A percentile compares a stretch with the other conserved stretches of the same genome.
These are phyloP conservation scores for Penicillium lagena DNA, from an alignment of 495 filamentous ascomycete genomes.

Conservation along the genomic window DNA sequence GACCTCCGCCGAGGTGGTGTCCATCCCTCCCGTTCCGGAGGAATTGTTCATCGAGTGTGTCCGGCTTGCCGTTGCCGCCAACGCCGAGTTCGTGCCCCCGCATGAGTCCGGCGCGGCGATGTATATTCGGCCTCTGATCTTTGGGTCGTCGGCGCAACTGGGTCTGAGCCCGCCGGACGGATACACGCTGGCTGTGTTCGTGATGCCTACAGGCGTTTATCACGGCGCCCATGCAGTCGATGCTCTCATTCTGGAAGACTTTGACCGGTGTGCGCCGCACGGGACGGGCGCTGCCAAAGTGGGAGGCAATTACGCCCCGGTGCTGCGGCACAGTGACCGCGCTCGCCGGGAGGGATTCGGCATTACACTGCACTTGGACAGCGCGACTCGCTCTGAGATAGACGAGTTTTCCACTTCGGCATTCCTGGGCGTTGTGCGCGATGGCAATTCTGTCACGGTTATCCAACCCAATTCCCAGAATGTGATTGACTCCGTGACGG, in stretches of 20 bases:
- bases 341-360: conserved; percentile 68
- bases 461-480: conserved; percentile 74
- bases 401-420: conserved; percentile 89
- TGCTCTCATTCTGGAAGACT: conserved; percentile 66
- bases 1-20: conserved; percentile 69
- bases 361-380: conserved; percentile 85
- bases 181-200: conserved; percentile 81
- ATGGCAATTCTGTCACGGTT: conserved; percentile 52
- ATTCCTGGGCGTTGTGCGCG: conserved; percentile 67
- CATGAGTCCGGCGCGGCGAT: conserved; percentile 77
- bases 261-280: conserved; percentile 49
- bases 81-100: conserved; percentile 84
- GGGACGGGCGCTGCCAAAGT: conserved; percentile 51
- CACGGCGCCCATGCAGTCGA: conserved; percentile 78
- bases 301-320: conserved; percentile 60
- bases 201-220: conserved; percentile 82
- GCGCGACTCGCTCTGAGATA: conserved; percentile 66
- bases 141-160: conserved; percentile 74
- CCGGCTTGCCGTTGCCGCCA: conserved; percentile 72
- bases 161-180: conserved; percentile 79
- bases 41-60: conserved; percentile 66
- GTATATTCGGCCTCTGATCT: conserved; percentile 85
- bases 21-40: conserved; percentile 68
- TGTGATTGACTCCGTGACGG: conserved; percentile 79
- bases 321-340: conserved; percentile 71